These are phyloP conservation scores for Cercospora sojina DNA, from an alignment of 2,329 filamentous ascomycete species.

Conservation along the genomic window DNA sequence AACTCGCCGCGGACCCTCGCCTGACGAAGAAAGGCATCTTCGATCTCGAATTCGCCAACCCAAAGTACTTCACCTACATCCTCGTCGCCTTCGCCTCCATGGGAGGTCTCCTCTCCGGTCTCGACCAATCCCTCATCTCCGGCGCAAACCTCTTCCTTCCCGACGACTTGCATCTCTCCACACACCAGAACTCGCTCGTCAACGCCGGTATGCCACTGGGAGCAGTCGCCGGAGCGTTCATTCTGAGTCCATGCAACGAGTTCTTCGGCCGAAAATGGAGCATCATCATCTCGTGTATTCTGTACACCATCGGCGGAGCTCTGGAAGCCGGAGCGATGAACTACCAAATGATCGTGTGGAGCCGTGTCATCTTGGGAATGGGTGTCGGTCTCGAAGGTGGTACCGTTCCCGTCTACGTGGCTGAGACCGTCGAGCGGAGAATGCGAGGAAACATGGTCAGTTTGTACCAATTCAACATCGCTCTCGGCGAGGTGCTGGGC, in stretches of 20 bases:
- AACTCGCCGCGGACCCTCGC: conserved; percentile 38
- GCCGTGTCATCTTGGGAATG: conserved; percentile 66
- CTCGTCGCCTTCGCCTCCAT: conserved; percentile 71
- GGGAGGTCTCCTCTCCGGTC: conserved; percentile 69
- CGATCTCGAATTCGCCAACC: conserved; percentile 60
- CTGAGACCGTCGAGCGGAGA: conserved; percentile 66
- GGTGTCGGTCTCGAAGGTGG: conserved; percentile 73
- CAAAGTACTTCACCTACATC: conserved; percentile 65
- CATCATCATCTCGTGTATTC: conserved; percentile 66
- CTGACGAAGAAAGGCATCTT: conserved; percentile 45
- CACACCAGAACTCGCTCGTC: conserved; percentile 62
- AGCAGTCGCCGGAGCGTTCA: conserved; percentile 66
- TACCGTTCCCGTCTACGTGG: conserved; percentile 72
- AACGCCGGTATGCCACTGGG: conserved; percentile 71
- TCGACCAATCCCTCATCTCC: conserved; percentile 71
- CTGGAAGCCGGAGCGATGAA: conserved; percentile 67
- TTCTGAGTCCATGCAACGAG: conserved; percentile 67
- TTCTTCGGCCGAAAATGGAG: conserved; percentile 65
- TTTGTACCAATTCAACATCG: conserved; percentile 74
- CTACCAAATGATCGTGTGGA: conserved; percentile 69
- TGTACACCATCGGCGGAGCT: conserved; percentile 69
- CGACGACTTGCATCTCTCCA: conserved; percentile 53
- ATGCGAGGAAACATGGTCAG: conserved; percentile 71
- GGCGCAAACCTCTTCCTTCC: conserved; percentile 69
- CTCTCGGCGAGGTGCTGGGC: conserved; percentile 69